phyloP scores from a whole-genome alignment of 192 early-diverging fungal species.

The Chytriomyces sp. region DNA sequence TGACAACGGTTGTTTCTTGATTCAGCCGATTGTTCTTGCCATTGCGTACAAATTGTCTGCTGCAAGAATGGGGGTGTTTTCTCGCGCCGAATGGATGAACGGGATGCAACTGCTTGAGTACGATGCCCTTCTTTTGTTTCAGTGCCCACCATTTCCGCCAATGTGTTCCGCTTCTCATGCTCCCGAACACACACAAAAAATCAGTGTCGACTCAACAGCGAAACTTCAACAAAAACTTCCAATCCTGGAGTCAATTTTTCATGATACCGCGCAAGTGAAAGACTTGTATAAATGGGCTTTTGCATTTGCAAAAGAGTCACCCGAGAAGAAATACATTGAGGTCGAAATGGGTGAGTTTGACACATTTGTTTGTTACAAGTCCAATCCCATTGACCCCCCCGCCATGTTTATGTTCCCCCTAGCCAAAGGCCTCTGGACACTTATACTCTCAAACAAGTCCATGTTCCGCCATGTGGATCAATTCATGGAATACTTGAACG shows the following conservation, averaged over 20 bases:
- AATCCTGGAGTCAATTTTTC: background rate
- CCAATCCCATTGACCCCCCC: background rate
- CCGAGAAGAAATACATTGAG: constrained; percentile 25
- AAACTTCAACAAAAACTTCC: constrained; percentile 19
- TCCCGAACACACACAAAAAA: background rate
- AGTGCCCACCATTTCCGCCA: background rate
- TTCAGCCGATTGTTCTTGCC: constrained; percentile 8
- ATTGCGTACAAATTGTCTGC: constrained; percentile 27
- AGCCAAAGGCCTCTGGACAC: constrained; percentile 38
- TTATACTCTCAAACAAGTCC: constrained; percentile 13
- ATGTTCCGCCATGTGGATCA: constrained; percentile 24
- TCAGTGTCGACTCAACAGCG: constrained; percentile 29
- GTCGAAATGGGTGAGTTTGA: constrained; percentile 24
- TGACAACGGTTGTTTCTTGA: background rate
- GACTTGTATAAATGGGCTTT: constrained; percentile 39
- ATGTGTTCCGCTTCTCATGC: background rate
- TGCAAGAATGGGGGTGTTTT: constrained; percentile 28
- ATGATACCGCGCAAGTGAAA: constrained; percentile 13
- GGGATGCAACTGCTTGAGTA: constrained; percentile 34
- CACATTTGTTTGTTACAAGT: no score
- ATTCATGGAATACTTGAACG: constrained; percentile 31
- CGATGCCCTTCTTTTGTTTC: background rate
- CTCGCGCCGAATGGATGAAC: constrained; percentile 33
- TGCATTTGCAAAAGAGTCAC: constrained; percentile 28
- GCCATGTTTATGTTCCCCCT: background rate